Conservation (phyloP, 257 asterid species). For the Solanum bulbocastanum region DNA sequence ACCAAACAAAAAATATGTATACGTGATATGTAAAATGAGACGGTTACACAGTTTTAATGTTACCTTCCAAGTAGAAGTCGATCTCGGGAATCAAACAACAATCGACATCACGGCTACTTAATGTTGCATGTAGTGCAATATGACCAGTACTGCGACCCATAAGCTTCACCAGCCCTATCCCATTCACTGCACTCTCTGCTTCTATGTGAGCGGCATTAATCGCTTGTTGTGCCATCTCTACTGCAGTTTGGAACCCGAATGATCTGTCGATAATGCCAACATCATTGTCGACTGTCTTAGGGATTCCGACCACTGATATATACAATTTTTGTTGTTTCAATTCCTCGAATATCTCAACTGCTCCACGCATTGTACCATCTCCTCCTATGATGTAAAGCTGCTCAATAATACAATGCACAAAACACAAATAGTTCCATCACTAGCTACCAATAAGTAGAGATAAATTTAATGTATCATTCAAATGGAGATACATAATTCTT, state of each 20-base stretch:
- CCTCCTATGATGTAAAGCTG: slow-evolving; percentile 80
- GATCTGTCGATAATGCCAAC: slow-evolving; percentile 68
- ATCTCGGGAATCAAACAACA: slow-evolving; percentile 75
- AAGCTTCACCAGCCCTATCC: slow-evolving; percentile 72
- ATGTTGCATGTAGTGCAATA: slow-evolving; percentile 64
- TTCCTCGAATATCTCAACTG: slow-evolving; percentile 49
- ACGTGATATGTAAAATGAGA: not conserved
- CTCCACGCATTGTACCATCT: slow-evolving; percentile 82
- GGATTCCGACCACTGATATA: slow-evolving; percentile 57
- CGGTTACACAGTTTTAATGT: not conserved
- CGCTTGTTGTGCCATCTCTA: slow-evolving; percentile 89
- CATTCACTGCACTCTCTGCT: slow-evolving; percentile 73
- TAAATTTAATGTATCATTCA: not conserved
- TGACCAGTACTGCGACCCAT: slow-evolving; percentile 93
- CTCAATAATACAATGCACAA: not conserved
- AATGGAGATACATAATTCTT: not conserved
- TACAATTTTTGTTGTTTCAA: slow-evolving; percentile 32
- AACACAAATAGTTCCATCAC: not conserved
- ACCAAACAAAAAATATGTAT: not conserved
- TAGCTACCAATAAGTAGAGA: not conserved
- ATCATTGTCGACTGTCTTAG: slow-evolving; percentile 81
- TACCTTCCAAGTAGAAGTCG: slow-evolving; percentile 54
- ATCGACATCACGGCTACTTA: slow-evolving; percentile 74
- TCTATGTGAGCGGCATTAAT: slow-evolving; percentile 68
- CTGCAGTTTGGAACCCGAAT: slow-evolving; percentile 80